Conservation (phyloP, 371 early-diverging fungal species). For the Mucor plumbeus region DNA sequence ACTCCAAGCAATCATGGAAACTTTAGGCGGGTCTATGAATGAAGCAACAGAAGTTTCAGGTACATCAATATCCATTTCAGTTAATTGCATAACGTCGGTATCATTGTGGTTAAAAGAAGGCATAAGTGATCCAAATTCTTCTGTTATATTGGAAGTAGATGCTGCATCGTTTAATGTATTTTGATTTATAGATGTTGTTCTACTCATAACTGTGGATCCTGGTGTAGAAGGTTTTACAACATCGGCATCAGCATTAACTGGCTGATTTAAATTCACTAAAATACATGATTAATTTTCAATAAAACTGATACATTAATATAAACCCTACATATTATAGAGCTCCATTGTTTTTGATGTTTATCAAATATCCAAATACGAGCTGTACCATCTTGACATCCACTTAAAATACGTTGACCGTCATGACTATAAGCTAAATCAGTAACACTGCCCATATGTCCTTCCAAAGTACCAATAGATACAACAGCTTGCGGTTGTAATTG, state of each 20-base stretch:
- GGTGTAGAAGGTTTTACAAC: constrained; percentile 25
- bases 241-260: constrained; percentile 14
- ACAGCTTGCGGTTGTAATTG: constrained; percentile 59
- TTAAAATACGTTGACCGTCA: constrained; percentile 71
- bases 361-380: constrained; percentile 56
- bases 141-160: background rate
- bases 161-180: background rate
- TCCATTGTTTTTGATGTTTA: constrained; percentile 37
- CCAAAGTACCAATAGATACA: constrained; percentile 65
- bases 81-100: background rate
- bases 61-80: background rate
- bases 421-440: constrained; percentile 79
- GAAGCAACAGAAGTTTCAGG: background rate
- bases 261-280: constrained; percentile 37
- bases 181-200: constrained; percentile 4
- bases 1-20: constrained; percentile 67
- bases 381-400: constrained; percentile 67
- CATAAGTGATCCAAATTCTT: constrained; percentile 26
- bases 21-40: constrained; percentile 35
- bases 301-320: background rate
- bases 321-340: constrained; percentile 25
- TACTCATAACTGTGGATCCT: constrained; percentile 19
- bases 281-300: no score
- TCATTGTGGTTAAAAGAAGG: constrained; percentile 14
- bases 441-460: constrained; percentile 78